These are phyloP conservation scores for Salix suchowensis DNA, from an alignment of 345 rosid species.

Conservation along the genomic window DNA sequence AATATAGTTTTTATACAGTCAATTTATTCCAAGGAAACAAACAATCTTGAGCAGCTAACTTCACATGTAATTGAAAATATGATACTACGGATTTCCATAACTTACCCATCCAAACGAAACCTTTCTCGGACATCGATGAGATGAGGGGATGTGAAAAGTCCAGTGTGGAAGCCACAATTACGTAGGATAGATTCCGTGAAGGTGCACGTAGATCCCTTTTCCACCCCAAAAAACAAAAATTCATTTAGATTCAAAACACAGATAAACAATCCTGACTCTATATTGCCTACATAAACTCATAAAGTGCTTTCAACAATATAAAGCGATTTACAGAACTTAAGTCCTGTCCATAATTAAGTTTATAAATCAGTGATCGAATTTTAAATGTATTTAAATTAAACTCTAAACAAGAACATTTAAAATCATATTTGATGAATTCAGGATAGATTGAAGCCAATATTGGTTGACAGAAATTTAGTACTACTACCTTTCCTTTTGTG, in stretches of 20 bases:
- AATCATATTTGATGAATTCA: background rate
- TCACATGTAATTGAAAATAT: background rate
- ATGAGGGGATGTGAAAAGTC: constrained; percentile 95
- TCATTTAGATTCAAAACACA: background rate
- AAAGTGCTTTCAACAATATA: background rate
- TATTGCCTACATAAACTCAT: background rate
- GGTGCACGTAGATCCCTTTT: constrained; percentile 87
- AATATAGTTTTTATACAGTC: background rate
- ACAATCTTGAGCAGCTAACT: background rate
- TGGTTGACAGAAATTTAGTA: background rate
- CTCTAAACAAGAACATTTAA: background rate
- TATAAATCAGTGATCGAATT: background rate
- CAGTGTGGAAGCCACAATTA: constrained; percentile 74
- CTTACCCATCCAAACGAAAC: constrained; percentile 84
- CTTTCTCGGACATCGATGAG: constrained; percentile 89
- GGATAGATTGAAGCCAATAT: background rate
- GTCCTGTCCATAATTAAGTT: background rate
- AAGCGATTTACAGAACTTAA: background rate
- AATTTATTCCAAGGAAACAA: background rate
- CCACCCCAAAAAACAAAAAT: background rate
- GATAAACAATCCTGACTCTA: background rate
- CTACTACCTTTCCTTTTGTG: constrained; percentile 83
- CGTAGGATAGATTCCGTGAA: constrained; percentile 83
- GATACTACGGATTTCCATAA: constrained; percentile 3
- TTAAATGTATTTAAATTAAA: background rate